Conservation (phyloP, 148 eudicot species). For the Cornus kousa region DNA sequence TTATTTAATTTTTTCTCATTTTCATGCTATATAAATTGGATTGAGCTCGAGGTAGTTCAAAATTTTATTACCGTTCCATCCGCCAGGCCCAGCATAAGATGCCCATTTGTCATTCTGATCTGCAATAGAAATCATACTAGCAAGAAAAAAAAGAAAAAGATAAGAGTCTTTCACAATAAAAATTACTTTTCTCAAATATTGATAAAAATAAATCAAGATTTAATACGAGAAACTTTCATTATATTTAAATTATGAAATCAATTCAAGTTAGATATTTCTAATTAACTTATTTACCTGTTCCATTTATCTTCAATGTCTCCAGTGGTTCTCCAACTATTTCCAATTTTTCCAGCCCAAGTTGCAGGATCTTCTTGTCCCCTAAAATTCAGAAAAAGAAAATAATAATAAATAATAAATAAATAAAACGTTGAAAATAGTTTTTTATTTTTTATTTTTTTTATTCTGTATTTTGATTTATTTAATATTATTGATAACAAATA, state of each 20-base stretch:
- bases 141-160: neutral
- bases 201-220: neutral
- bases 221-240: neutral
- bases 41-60: neutral
- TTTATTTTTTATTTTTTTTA: too few species aligned
- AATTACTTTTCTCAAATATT: neutral
- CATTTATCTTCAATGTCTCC: slow-evolving; percentile 72
- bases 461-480: too few species aligned
- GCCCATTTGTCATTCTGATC: slow-evolving; percentile 78
- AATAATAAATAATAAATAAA: too few species aligned
- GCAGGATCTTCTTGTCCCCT: slow-evolving; percentile 90
- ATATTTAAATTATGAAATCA: neutral
- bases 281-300: slow-evolving; percentile 41
- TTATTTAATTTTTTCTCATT: too few species aligned
- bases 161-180: too few species aligned
- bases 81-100: slow-evolving; percentile 67
- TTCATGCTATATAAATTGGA: neutral
- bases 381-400: neutral
- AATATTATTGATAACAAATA: too few species aligned
- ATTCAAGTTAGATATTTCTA: neutral
- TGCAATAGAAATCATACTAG: slow-evolving; percentile 61
- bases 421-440: too few species aligned
- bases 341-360: slow-evolving; percentile 59
- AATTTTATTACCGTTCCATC: slow-evolving; percentile 69
- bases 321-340: slow-evolving; percentile 95